Conservation (phyloP, 306 rosid genomes). For the Trifolium repens region DNA sequence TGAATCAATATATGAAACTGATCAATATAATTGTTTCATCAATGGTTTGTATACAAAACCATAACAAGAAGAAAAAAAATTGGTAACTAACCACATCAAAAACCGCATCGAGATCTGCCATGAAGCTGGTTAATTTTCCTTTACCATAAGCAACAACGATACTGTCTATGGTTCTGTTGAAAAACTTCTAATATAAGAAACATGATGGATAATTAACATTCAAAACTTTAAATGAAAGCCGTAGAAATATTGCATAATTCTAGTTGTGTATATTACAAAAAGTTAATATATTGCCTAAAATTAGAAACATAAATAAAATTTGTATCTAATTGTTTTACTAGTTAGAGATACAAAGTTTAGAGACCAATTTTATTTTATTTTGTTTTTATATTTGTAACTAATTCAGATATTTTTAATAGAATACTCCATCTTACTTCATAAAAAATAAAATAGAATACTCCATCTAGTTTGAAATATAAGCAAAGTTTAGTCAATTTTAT, state of each 20-base stretch:
- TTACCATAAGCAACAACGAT: slow-evolving; percentile 64
- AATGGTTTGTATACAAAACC: background rate
- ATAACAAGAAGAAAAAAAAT: background rate
- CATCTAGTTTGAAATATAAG: too few species aligned
- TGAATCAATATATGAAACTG: background rate
- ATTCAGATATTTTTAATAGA: background rate
- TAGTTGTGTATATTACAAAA: too few species aligned
- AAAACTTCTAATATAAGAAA: background rate
- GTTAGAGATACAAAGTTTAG: too few species aligned
- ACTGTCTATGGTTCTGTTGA: slow-evolving; percentile 72
- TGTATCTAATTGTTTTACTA: too few species aligned
- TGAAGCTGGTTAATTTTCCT: slow-evolving; percentile 63
- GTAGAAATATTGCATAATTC: too few species aligned
- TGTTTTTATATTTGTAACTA: too few species aligned
- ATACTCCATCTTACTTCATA: too few species aligned
- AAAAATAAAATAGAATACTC: background rate
- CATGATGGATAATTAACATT: background rate
- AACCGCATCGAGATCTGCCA: slow-evolving; percentile 47
- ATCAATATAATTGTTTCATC: background rate
- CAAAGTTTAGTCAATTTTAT: too few species aligned
- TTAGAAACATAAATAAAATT: too few species aligned
- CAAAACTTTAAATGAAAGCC: background rate
- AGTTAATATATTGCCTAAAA: too few species aligned
- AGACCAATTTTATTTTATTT: too few species aligned
- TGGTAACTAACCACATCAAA: slow-evolving; percentile 63